Evolutionary conservation across 495 filamentous ascomycete species (phyloP).

Genomic region (Xylaria acuta): DNA sequence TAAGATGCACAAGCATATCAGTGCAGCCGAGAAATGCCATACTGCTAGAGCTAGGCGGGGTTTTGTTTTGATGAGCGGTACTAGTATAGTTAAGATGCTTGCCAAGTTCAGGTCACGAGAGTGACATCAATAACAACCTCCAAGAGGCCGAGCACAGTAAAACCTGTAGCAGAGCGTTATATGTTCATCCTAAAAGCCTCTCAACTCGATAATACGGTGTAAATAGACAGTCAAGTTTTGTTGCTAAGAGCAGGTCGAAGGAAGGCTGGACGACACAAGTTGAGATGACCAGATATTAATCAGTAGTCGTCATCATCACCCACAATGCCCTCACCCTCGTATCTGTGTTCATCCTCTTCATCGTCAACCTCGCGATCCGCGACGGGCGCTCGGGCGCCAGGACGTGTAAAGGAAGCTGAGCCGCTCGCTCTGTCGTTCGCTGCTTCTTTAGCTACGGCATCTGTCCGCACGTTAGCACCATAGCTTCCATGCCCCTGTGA

Average conservation of each 20-base stretch:
- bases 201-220: background rate
- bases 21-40: background rate
- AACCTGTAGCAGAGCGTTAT: background rate
- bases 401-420: constrained; percentile 39
- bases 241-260: background rate
- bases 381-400: constrained; percentile 47
- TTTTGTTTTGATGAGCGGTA: background rate
- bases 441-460: constrained; percentile 52
- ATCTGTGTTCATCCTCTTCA: constrained; percentile 51
- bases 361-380: constrained; percentile 53
- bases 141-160: background rate
- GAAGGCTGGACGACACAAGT: too few species aligned
- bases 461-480: constrained; percentile 36
- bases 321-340: constrained; percentile 52
- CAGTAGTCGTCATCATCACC: constrained; percentile 53
- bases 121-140: background rate
- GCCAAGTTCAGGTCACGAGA: background rate
- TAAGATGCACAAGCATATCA: background rate
- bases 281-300: background rate
- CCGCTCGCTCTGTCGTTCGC: constrained; percentile 28
- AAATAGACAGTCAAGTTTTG: background rate
- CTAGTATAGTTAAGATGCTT: constrained; percentile 2
- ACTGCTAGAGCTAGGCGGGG: background rate
- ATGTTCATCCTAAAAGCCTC: background rate
- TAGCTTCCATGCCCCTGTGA: background rate